Evolutionary conservation across 768 basidiomycete species (phyloP).

Genomic region (Boletus pseudopeckii): DNA sequence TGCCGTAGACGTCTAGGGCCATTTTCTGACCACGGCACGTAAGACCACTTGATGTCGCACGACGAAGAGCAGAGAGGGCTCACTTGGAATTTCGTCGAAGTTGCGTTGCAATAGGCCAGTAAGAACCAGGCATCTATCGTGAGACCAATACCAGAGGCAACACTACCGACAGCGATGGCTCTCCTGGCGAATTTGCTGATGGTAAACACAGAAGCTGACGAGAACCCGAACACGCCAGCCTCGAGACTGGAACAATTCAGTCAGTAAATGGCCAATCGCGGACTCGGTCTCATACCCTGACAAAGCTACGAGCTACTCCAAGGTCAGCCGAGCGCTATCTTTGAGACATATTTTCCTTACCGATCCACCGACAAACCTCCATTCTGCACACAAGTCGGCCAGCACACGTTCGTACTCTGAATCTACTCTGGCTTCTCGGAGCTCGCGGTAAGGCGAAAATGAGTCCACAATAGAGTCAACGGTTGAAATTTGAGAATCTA

Average conservation of each 20-base stretch:
- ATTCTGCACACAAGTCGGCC: slow-evolving; percentile 51
- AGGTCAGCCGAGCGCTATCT: neutral
- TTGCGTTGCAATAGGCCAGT: slow-evolving; percentile 55
- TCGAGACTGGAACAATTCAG: slow-evolving; percentile 29
- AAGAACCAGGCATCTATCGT: slow-evolving; percentile 64
- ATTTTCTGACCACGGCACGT: slow-evolving; percentile 13
- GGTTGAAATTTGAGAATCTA: slow-evolving; percentile 23
- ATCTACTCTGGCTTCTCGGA: slow-evolving; percentile 38
- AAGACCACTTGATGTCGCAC: neutral
- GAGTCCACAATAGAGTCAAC: slow-evolving; percentile 42
- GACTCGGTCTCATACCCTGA: slow-evolving; percentile 43
- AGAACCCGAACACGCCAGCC: slow-evolving; percentile 64
- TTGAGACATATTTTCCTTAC: slow-evolving; percentile 32
- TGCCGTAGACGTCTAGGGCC: slow-evolving; percentile 52
- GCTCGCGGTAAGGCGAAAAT: slow-evolving; percentile 56
- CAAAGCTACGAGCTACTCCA: slow-evolving; percentile 51
- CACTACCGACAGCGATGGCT: slow-evolving; percentile 55
- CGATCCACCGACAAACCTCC: slow-evolving; percentile 63
- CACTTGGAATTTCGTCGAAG: slow-evolving; percentile 52
- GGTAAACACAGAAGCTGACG: slow-evolving; percentile 47
- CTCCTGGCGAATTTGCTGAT: slow-evolving; percentile 45
- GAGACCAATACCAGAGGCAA: slow-evolving; percentile 64
- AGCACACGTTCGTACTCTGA: slow-evolving; percentile 52
- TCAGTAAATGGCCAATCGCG: slow-evolving; percentile 1
- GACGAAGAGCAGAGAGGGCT: slow-evolving; percentile 5